Base-by-base conservation (phyloP, 768 basidiomycete genomes). In the Mrakia gelida region DNA sequence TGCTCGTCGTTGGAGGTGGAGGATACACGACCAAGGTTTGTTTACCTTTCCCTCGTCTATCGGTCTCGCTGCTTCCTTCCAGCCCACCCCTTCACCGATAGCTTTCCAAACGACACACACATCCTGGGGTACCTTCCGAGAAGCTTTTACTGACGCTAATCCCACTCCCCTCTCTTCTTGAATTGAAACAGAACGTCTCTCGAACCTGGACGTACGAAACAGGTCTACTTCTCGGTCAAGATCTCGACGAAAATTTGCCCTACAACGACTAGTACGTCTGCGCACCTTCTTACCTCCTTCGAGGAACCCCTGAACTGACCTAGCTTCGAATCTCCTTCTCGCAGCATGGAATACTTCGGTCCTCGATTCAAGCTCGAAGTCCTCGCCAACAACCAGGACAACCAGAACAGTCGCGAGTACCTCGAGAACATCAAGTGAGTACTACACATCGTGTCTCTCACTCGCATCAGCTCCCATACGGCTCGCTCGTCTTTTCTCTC, bases 201-300 rank as follows among this genome's bases (percentile, higher is more conserved):
- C 88, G 94, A 65, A 90, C 91, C 52, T 99, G 96, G 96, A 91
- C 95, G 43, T 96, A 93, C 86, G 96, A 99, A 84, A 99, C 97
- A 0, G 96, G 94, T 0, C 92, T 95, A 81, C 93, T 94, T 30
- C 88, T 95, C n/a, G 95, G 93, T 2, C 88, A 92, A 65, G 91
- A 95, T 82, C 86, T 92, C 30, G 79, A 82, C 65, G 82, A 82
- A 75, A 82, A 85, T 80, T 73, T 85, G 70, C 85, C 85, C 1
- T 85, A 83, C 70, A 85, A 85, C 73, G 82, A 85, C 80, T 85
- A 84, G 84, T 85, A 59, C 80, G 83, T 18, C 21, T 28, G 28
- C 11, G 16, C 10, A 49, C 0, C 21, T 18, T 34, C 32, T 11
- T 38, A 1, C n/a, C 34, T 28, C 59, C 32, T 49, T 38, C 38